phyloP scores from a whole-genome alignment of 2,329 filamentous ascomycete species.

The Emmonsiellopsis sp. region DNA sequence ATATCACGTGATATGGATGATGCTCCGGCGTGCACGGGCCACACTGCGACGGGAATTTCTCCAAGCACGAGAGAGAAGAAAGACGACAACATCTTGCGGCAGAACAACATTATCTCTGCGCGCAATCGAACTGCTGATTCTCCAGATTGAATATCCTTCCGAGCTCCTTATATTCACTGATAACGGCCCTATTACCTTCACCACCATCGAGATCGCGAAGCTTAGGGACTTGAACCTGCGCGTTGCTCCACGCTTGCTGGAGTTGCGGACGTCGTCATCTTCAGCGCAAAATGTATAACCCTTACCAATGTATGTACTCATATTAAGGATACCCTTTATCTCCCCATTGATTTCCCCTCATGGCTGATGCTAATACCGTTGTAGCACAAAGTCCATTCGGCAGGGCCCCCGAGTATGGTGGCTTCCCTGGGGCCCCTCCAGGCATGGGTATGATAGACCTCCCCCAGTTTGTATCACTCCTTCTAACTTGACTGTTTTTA shows the following conservation, averaged over 20 bases:
- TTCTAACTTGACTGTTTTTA: slow-evolving; percentile 6
- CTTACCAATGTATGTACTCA: slow-evolving; percentile 31
- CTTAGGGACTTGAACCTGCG: background rate
- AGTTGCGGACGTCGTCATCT: background rate
- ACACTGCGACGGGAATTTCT: too few relatives aligned
- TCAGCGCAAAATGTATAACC: slow-evolving; percentile 32
- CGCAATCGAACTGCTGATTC: too few relatives aligned
- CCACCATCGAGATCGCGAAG: background rate
- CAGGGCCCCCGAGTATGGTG: slow-evolving; percentile 63
- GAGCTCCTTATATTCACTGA: too few relatives aligned
- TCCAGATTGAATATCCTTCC: too few relatives aligned
- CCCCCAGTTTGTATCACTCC: slow-evolving; percentile 7
- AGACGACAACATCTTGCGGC: too few relatives aligned
- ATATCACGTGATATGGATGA: too few relatives aligned
- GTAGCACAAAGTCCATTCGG: slow-evolving; percentile 53
- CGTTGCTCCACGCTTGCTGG: background rate
- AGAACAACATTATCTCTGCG: too few relatives aligned
- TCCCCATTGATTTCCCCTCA: background rate
- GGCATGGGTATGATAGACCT: slow-evolving; percentile 57
- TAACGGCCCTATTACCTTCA: too few relatives aligned
- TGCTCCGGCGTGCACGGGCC: too few relatives aligned
- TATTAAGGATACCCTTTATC: background rate
- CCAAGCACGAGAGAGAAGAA: too few relatives aligned
- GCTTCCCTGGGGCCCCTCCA: slow-evolving; percentile 66
- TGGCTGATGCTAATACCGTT: slow-evolving; percentile 8